These are phyloP conservation scores for Vigna mungo DNA, from an alignment of 306 rosid genomes.

Conservation along the genomic window DNA sequence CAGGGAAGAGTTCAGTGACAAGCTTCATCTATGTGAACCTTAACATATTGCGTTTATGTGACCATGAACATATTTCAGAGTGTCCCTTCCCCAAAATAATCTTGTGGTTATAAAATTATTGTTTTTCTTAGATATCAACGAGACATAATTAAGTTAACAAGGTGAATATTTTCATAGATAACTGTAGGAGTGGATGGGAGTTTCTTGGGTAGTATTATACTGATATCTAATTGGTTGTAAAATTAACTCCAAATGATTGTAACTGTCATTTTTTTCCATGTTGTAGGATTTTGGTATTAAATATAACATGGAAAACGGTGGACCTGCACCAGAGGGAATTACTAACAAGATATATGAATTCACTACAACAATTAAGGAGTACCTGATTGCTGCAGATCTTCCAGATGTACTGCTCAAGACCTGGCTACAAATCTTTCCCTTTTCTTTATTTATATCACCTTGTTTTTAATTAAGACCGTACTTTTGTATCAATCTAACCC, in stretches of 20 bases:
- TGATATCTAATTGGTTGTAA: not conserved
- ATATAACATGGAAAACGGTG: slow-evolving; percentile 99
- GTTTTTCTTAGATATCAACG: slow-evolving; percentile 24
- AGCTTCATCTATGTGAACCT: slow-evolving; percentile 18
- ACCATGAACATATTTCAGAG: slow-evolving; percentile 2
- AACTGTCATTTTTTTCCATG: slow-evolving; percentile 37
- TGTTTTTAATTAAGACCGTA: slow-evolving; percentile 1
- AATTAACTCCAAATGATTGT: slow-evolving; percentile 31
- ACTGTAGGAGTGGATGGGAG: slow-evolving; percentile 21
- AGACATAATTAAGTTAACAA: slow-evolving; percentile 16
- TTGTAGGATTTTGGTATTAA: slow-evolving; percentile 97
- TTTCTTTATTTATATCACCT: not conserved
- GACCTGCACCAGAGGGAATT: slow-evolving; percentile 98
- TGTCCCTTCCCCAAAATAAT: not conserved
- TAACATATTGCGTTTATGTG: not conserved
- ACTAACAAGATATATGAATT: slow-evolving; percentile 85
- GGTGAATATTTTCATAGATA: slow-evolving; percentile 35
- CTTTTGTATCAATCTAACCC: slow-evolving; percentile 35
- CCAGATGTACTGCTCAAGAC: slow-evolving; percentile 68
- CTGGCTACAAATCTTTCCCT: slow-evolving; percentile 34
- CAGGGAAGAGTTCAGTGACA: slow-evolving; percentile 1
- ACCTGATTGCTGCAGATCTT: slow-evolving; percentile 77
- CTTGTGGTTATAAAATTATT: slow-evolving; percentile 28
- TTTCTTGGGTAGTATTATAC: slow-evolving; percentile 11
- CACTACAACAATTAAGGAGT: slow-evolving; percentile 88